Conservation (phyloP, 2,329 filamentous ascomycete species). For the Dactylellina drechsleri region DNA sequence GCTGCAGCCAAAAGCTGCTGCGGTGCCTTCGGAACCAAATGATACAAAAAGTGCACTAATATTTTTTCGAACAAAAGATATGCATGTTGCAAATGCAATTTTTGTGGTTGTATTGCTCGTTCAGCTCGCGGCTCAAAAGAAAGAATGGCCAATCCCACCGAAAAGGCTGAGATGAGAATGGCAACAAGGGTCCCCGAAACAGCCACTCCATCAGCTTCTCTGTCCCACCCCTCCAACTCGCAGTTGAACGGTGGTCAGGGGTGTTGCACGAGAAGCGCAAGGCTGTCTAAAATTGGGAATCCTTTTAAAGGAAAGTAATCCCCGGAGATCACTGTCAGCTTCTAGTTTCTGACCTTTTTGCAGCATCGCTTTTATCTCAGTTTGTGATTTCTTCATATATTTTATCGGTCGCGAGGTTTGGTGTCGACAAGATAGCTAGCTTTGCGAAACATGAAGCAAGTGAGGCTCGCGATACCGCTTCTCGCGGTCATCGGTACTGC, state of each 20-base stretch:
- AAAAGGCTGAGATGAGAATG: slow-evolving; percentile 43
- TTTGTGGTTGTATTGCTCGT: slow-evolving; percentile 9
- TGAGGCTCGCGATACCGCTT: slow-evolving; percentile 27
- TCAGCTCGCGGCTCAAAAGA: slow-evolving; percentile 53
- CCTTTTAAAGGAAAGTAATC: slow-evolving; percentile 49
- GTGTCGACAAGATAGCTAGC: slow-evolving; percentile 17
- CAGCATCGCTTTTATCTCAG: slow-evolving; percentile 14
- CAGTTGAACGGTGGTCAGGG: slow-evolving; percentile 35
- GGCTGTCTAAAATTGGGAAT: slow-evolving; percentile 53
- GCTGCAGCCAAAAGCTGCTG: slow-evolving; percentile 12
- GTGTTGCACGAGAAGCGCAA: slow-evolving; percentile 28
- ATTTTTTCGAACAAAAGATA: neutral
- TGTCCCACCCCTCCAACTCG: slow-evolving; percentile 41
- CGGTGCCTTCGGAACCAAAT: slow-evolving; percentile 4
- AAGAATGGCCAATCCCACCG: slow-evolving; percentile 15
- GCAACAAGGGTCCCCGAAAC: slow-evolving; percentile 42
- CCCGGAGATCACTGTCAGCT: slow-evolving; percentile 31
- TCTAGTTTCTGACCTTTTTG: slow-evolving; percentile 14
- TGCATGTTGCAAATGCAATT: slow-evolving; percentile 38
- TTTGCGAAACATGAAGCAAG: slow-evolving; percentile 27
- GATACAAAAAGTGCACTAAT: slow-evolving; percentile 16
- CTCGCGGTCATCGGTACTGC: slow-evolving; percentile 28
- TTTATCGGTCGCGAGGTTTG: slow-evolving; percentile 21
- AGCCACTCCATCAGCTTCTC: slow-evolving; percentile 53
- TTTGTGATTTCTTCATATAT: slow-evolving; percentile 4